These are phyloP conservation scores for Fusarium burgessii DNA, from an alignment of 2,329 filamentous ascomycete species.

Conservation along the genomic window DNA sequence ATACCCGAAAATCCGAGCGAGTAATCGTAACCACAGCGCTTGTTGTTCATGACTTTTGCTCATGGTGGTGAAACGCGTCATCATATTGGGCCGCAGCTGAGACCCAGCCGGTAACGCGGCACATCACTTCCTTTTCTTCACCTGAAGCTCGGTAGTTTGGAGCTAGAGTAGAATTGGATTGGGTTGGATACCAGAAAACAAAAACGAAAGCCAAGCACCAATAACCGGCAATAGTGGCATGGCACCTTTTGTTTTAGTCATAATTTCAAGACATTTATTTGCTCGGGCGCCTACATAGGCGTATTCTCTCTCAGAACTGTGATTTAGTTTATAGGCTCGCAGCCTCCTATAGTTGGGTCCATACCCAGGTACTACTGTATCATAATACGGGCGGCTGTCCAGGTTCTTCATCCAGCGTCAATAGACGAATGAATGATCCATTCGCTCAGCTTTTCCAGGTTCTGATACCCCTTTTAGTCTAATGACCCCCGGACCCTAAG, in stretches of 20 bases:
- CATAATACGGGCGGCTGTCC: slow-evolving; percentile 32
- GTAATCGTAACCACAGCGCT: slow-evolving; percentile 15
- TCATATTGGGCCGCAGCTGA: slow-evolving; percentile 40
- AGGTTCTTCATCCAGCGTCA: slow-evolving; percentile 7
- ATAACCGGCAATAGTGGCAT: slow-evolving; percentile 11
- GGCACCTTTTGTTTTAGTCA: neutral
- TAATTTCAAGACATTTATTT: neutral
- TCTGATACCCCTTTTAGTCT: neutral
- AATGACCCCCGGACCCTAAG: slow-evolving; percentile 6
- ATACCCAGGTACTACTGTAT: slow-evolving; percentile 6
- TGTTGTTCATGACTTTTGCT: slow-evolving; percentile 7
- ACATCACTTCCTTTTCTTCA: slow-evolving; percentile 23
- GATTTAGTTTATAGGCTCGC: neutral
- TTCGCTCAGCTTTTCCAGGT: slow-evolving; percentile 21
- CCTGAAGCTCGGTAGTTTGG: slow-evolving; percentile 35
- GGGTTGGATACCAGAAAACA: slow-evolving; percentile 9
- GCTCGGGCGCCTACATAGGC: slow-evolving; percentile 9
- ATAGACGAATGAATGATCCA: neutral
- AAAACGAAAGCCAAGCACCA: slow-evolving; percentile 17
- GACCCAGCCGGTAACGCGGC: slow-evolving; percentile 42
- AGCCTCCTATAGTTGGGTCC: neutral
- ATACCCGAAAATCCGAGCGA: neutral
- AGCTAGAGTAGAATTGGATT: slow-evolving; percentile 1
- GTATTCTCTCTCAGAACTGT: neutral
- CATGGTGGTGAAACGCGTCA: slow-evolving; percentile 41